Conservation (phyloP, 768 basidiomycete genomes). For the Trametes elegans region DNA sequence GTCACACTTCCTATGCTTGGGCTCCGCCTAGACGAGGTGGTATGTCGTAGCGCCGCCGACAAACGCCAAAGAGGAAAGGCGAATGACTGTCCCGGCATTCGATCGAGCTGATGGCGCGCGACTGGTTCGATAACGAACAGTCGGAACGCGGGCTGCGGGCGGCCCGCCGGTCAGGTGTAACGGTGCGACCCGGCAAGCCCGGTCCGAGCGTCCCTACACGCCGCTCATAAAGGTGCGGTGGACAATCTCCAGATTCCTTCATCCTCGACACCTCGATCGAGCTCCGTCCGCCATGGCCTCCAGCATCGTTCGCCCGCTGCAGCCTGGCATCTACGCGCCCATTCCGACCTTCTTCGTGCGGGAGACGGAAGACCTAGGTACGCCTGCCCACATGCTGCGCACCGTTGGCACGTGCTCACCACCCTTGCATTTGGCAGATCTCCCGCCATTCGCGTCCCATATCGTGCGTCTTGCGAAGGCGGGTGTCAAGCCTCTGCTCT, state of each 20-base stretch:
- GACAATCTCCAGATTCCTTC: conserved; percentile 14
- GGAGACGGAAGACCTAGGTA: conserved; percentile 79
- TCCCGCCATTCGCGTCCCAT: conserved; percentile 38
- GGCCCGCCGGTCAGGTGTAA: conserved; percentile 21
- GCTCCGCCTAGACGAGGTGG: not conserved
- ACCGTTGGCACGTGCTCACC: not conserved
- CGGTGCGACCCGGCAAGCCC: conserved; percentile 3
- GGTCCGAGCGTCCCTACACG: conserved; percentile 11
- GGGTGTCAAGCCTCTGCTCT: conserved; percentile 36
- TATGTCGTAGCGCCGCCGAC: not conserved
- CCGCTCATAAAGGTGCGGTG: conserved; percentile 15
- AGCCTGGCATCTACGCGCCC: conserved; percentile 79
- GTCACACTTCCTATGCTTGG: not conserved
- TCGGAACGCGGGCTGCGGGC: conserved; percentile 4
- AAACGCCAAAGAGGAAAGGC: conserved; percentile 1
- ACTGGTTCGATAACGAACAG: conserved; percentile 14
- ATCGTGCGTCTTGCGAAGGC: conserved; percentile 38
- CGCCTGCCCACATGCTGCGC: conserved; percentile 26
- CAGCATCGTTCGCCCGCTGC: conserved; percentile 51
- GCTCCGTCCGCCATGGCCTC: conserved; percentile 8
- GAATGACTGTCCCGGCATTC: not conserved
- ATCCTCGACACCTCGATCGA: conserved; percentile 1
- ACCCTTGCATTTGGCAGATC: conserved; percentile 29
- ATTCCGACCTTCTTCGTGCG: conserved; percentile 82
- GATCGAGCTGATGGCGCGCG: conserved; percentile 13